A percentile compares a stretch with the other conserved stretches of the same genome.
Conservation (phyloP, 257 asterid species). For the Buddleja alternifolia region DNA sequence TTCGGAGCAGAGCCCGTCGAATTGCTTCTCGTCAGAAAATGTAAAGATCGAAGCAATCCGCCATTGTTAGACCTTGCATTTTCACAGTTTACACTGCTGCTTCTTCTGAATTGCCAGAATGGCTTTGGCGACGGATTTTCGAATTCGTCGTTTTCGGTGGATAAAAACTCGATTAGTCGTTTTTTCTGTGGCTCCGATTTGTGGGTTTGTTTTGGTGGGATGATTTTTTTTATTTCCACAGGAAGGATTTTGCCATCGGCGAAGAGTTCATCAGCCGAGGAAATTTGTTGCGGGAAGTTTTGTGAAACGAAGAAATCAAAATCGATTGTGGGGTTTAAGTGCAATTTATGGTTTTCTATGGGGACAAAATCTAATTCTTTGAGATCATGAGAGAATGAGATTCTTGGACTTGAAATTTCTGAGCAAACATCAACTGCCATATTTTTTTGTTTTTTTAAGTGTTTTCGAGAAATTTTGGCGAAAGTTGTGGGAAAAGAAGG, state of each 20-base stretch:
- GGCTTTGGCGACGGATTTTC: slow-evolving; percentile 38
- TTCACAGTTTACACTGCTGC: slow-evolving; percentile 65
- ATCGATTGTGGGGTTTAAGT: slow-evolving; percentile 56
- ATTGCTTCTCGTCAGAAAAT: slow-evolving; percentile 67
- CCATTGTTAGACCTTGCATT: slow-evolving; percentile 28
- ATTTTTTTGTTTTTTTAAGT: background rate
- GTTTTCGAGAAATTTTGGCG: background rate
- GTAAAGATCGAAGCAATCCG: slow-evolving; percentile 57
- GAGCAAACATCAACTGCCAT: slow-evolving; percentile 80
- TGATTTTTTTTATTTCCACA: slow-evolving; percentile 46
- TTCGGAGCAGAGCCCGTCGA: slow-evolving; percentile 85
- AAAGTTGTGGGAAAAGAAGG: background rate
- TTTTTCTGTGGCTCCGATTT: slow-evolving; percentile 22
- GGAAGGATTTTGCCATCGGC: slow-evolving; percentile 86
- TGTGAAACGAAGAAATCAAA: slow-evolving; percentile 59
- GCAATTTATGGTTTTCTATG: slow-evolving; percentile 37
- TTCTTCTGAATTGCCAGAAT: slow-evolving; percentile 81
- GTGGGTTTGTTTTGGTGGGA: slow-evolving; percentile 9
- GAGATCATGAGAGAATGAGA: slow-evolving; percentile 78
- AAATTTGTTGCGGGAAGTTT: slow-evolving; percentile 36
- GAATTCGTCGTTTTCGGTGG: background rate
- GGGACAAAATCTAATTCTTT: slow-evolving; percentile 53
- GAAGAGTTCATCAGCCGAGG: slow-evolving; percentile 86
- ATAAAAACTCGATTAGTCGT: too few relatives aligned
- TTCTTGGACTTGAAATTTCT: slow-evolving; percentile 67